Conservation (phyloP, 768 basidiomycete genomes). For the Mycena floridula region DNA sequence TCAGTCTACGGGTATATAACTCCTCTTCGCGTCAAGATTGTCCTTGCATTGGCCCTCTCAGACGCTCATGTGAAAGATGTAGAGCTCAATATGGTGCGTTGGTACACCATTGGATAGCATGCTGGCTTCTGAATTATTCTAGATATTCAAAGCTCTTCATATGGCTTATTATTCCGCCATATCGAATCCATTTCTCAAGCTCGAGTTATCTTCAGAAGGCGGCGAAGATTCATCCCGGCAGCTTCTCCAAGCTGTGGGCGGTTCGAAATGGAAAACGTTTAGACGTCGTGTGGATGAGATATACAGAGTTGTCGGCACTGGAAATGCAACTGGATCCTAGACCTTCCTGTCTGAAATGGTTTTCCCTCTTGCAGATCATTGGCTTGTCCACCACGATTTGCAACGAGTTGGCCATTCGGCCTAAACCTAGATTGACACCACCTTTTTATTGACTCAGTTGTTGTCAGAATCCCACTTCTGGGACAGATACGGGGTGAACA, state of each 20-base stretch:
- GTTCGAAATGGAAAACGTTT: conserved; percentile 64
- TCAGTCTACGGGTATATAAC: conserved; percentile 92
- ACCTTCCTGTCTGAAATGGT: conserved; percentile 9
- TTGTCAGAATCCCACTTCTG: conserved; percentile 54
- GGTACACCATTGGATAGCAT: background rate
- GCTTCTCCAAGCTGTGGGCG: conserved; percentile 44
- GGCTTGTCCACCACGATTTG: conserved; percentile 13
- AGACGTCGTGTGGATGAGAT: conserved; percentile 72
- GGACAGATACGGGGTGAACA: conserved; percentile 94
- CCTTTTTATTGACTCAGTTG: conserved; percentile 84
- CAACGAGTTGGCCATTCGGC: background rate
- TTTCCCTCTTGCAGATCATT: conserved; percentile 18
- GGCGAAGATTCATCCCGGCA: conserved; percentile 47
- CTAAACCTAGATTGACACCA: conserved; percentile 51
- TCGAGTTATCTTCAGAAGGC: conserved; percentile 44
- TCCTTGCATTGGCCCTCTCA: conserved; percentile 71
- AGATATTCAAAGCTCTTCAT: conserved; percentile 89
- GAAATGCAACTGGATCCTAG: conserved; percentile 16
- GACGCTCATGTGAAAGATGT: conserved; percentile 78
- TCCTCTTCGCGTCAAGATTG: conserved; percentile 82
- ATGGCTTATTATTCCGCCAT: conserved; percentile 81
- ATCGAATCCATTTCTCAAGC: conserved; percentile 80
- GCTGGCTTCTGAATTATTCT: background rate
- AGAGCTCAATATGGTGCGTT: conserved; percentile 68
- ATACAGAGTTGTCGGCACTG: conserved; percentile 46